Evolutionary conservation across 768 basidiomycete genomes (phyloP).

Genomic region (Amanita fuliginea): DNA sequence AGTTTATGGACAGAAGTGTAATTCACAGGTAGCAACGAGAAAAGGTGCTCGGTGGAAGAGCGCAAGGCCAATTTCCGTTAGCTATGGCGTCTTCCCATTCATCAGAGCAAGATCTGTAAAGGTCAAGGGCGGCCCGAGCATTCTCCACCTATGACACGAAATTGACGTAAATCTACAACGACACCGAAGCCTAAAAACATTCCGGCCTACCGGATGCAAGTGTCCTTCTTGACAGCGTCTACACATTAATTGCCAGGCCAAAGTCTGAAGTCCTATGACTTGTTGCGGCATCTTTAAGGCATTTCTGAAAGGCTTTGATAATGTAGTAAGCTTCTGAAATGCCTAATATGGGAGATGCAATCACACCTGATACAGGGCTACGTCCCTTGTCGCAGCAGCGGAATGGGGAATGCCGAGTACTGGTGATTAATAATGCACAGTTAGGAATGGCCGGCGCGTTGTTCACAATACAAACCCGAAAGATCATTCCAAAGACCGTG

Average conservation of each 20-base stretch:
- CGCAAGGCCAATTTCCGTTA: slow-evolving; percentile 61
- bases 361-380: slow-evolving; percentile 56
- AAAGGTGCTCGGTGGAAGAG: slow-evolving; percentile 68
- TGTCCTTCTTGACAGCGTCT: slow-evolving; percentile 65
- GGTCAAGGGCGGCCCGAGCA: slow-evolving; percentile 47
- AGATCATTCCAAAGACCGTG: slow-evolving; percentile 76
- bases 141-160: slow-evolving; percentile 53
- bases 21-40: slow-evolving; percentile 63
- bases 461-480: slow-evolving; percentile 39
- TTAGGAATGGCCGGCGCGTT: background rate
- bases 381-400: slow-evolving; percentile 69
- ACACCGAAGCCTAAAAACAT: background rate
- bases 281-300: slow-evolving; percentile 57
- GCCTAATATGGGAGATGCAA: background rate
- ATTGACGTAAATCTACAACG: slow-evolving; percentile 5
- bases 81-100: slow-evolving; percentile 60
- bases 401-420: slow-evolving; percentile 76
- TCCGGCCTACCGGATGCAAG: slow-evolving; percentile 53
- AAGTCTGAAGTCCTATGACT: slow-evolving; percentile 62
- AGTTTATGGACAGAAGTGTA: background rate
- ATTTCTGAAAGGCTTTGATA: slow-evolving; percentile 55
- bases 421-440: slow-evolving; percentile 16
- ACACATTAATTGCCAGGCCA: slow-evolving; percentile 76
- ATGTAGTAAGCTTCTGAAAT: background rate
- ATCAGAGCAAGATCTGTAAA: slow-evolving; percentile 43